phyloP scores from a whole-genome alignment of 306 rosid species.

The Carpinus viminea region DNA sequence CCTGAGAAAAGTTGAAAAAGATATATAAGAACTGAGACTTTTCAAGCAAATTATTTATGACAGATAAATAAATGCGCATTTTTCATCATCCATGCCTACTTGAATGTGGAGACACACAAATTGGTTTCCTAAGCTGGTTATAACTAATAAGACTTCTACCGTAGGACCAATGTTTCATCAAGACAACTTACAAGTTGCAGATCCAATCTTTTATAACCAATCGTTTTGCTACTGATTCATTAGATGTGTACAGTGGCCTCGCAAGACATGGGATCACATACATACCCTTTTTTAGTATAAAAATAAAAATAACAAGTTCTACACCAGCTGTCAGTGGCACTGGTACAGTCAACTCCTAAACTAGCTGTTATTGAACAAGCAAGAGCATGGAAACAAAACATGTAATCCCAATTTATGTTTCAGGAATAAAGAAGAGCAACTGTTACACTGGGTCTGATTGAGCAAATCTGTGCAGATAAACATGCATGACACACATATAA shows the following conservation, averaged over 20 bases:
- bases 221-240: neutral
- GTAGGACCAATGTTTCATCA: neutral
- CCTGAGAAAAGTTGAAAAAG: constrained; percentile 47
- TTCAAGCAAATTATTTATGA: neutral
- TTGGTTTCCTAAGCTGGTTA: neutral
- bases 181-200: neutral
- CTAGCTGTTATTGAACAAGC: neutral
- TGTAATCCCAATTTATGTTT: neutral
- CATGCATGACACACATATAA: neutral
- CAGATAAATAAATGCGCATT: neutral
- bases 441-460: neutral
- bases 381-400: neutral
- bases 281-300: neutral
- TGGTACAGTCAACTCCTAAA: neutral
- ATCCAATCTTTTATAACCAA: neutral
- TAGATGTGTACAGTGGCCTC: neutral
- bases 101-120: neutral
- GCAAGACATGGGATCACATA: neutral
- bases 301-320: neutral
- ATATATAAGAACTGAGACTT: constrained; percentile 31
- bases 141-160: neutral
- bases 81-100: neutral
- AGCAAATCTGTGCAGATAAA: neutral
- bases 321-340: constrained; percentile 1
- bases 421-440: neutral